Base-by-base conservation (phyloP, 1,139 yeast genomes). In the Trichomonascaceae sp. region DNA sequence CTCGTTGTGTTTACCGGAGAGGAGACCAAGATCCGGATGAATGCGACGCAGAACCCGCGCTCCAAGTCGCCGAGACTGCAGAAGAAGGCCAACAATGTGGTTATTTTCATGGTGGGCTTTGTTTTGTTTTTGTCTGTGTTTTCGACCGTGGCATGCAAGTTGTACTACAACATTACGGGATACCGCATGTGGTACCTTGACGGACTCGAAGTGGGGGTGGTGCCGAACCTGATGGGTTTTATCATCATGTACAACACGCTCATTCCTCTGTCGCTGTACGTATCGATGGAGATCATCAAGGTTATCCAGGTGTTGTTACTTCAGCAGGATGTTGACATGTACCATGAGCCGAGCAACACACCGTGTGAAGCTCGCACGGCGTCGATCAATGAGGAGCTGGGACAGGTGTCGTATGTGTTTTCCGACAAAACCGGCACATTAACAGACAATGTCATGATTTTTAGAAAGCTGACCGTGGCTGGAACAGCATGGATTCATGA, bases 351-450 rank as follows among this genome's bases (percentile, higher is more conserved):
- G 28, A 69, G 85, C 3, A 74, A 89, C 49, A 89, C 95, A 0
- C 95, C 95, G 0, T 92, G 94, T 30, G 94, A 81, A 48, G 93
- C 95, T 0, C 77, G 87, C 49, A 87, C 98, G 0, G 94, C 97
- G 0, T 82, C 97, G 0, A 85, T 89, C 45, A 69, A 89, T 44
- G 99, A 92, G 53, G 98, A 92, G 56, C 64, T 92, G 46, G 99
- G 99, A 3, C 99, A 92, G 54, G 97, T 92, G 0, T 77, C 93
- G 35, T 87, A 87, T 50, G 70, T 92, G 4, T 92, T 92, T 54
- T 81, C 94, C 43, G 99, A 92, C 56, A 92, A 92, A 56, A 92
- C 98, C 0, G 99, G 99, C 9, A 92, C 98, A 0, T 66, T 92
- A 40, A 92, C 99, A 0, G 58, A 61, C 36, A 57, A 57, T 35